Percentiles rank a stretch among this genome's conserved stretches.
phyloP scores from a whole-genome alignment of 2,329 filamentous ascomycete species.

The Diplocarpon rosae region DNA sequence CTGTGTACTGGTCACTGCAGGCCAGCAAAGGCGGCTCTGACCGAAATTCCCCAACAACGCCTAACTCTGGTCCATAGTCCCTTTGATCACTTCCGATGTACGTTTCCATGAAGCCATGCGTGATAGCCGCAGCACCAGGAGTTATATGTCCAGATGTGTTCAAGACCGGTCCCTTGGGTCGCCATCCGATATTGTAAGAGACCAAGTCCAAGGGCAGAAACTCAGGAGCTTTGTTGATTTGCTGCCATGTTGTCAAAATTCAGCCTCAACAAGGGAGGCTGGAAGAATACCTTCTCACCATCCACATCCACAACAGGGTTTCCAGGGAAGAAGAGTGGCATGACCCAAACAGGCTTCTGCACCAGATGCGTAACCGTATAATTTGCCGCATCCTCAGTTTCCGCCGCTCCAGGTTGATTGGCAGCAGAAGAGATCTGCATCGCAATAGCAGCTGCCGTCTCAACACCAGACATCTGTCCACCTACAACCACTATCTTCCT shows the following conservation, averaged over 20 bases:
- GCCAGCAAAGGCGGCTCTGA: conserved; percentile 52
- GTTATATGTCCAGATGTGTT: conserved; percentile 57
- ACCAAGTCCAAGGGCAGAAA: conserved; percentile 65
- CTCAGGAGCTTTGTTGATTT: conserved; percentile 36
- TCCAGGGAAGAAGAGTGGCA: conserved; percentile 41
- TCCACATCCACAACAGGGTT: conserved; percentile 15
- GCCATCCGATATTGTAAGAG: conserved; percentile 57
- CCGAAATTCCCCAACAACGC: conserved; percentile 11
- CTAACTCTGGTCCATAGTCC: conserved; percentile 32
- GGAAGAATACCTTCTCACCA: conserved; percentile 19
- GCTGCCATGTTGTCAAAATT: conserved; percentile 20
- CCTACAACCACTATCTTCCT: conserved; percentile 65
- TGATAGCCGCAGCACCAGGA: conserved; percentile 41
- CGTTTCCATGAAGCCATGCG: conserved; percentile 40
- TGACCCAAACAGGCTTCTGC: conserved; percentile 60
- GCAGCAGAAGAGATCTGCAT: conserved; percentile 55
- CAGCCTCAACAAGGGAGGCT: neutral
- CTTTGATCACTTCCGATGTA: conserved; percentile 44
- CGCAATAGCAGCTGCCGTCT: conserved; percentile 63
- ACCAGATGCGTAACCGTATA: conserved; percentile 58
- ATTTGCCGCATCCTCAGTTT: conserved; percentile 34
- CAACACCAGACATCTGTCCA: conserved; percentile 73
- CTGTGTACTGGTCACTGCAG: conserved; percentile 60
- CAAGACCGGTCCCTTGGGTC: conserved; percentile 44
- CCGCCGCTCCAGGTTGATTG: conserved; percentile 38